Evolutionary conservation across 2,329 filamentous ascomycete genomes (phyloP), one percentile per base, ranked within the genome.

Genomic region (Lizonia empirigonia): DNA sequence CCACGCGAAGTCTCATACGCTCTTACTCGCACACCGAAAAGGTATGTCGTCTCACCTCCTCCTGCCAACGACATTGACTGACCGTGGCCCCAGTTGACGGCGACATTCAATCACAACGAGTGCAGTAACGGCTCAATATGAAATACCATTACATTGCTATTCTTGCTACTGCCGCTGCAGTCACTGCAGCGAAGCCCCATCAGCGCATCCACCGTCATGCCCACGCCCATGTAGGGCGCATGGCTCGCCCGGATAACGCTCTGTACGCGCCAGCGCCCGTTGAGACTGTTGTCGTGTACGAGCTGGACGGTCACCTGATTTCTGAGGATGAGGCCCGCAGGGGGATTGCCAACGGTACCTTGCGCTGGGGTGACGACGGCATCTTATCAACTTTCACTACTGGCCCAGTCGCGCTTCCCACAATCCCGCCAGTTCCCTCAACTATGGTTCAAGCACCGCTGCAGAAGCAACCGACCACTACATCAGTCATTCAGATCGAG

Each of bases 271-370:
- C 82, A 49, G 81, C 84, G 45, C 80, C 82, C 46, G 80, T 86
- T 41, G 77, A 81, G 24, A 86, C 84, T 42, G 82, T 86, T 61
- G 84, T 86, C 48, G 82, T 87, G 49, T 97, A 92, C 76, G 81
- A 87, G 69, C 77, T 92, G 45, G 83, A 88, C 54, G 87, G 86
- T 54, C 63, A 85, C 66, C 57, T 77, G 26, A 81, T 96, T 61
- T 77, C 79, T 44, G 75, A 82, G 53, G 74, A 82, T 0, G 82
- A 91, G 53, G 91, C 91, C 45, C 81, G 87, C 76, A 70, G 83
- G 47, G 90, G 91, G 58, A 81, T 97, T 62, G 76, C 81, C 50
- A 82, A 87, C 55, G 89, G 91, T 44, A 82, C 83, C 37, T 70
- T 84, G 36, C 73, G 79, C 53, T 94, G 85, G 77, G 79, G 87